Evolutionary conservation across 2,329 filamentous ascomycete genomes (phyloP), one percentile per base, ranked within the genome.

Genomic region (Emericellopsis atlantica): DNA sequence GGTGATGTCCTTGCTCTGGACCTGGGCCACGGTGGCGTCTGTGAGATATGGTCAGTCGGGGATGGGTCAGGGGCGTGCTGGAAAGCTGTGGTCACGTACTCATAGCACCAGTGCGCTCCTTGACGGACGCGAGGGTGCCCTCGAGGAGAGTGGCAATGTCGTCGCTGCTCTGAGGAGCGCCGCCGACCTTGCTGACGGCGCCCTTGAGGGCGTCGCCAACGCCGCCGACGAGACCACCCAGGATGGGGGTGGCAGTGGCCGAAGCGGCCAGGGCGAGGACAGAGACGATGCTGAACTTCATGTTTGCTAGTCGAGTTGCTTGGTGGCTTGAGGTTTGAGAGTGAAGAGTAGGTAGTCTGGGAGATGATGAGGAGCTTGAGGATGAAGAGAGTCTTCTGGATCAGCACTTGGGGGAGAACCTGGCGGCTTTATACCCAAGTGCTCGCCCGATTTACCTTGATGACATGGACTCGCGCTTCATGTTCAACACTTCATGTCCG

Each of bases 1-100:
- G 44, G 47, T 41, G 15, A 53, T 35, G 6, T 44, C 42, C 14
- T 49, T 48, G 14, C 37, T 26, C 40, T 52, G 43, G 43, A 53
- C 51, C 44, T 47, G n/a, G 37, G 37, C 15, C 5, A 39, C n/a
- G 37, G 37, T 39, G 12, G 37, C 15, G 37, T 39, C 9, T 11
- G 10, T 12, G 23, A 22, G 22, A 15, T 18, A 5, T 23, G 14
- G 34, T 14, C 15, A 24, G 36, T 4, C 6, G 11, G n/a, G 26
- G 11, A 12, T 23, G 5, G 9, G 36, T 37, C 15, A 12, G 31
- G 15, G 11, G 11, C 6, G 6, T 32, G 15, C 31, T 15, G 15
- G 36, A 4, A 24, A 21, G 16, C 14, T 15, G 22, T 21, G 14
- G 12, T 8, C 11, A n/a, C 21, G 31, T n/a, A 39, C 37, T 40